Percentiles rank a stretch among this genome's conserved stretches.
Conservation (phyloP, 116 monocot genomes). For the Dioscorea cayenensis region DNA sequence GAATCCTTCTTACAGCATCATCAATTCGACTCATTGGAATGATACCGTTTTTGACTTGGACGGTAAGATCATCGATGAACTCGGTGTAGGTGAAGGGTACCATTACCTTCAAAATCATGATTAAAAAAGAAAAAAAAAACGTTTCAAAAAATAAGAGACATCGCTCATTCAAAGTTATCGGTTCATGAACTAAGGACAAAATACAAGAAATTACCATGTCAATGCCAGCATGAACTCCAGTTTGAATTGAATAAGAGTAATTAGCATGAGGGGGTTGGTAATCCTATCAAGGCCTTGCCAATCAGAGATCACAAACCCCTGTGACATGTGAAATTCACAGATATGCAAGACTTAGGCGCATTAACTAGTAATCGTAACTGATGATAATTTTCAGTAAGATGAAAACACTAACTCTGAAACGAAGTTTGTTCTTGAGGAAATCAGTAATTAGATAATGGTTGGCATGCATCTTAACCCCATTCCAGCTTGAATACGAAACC, state of each 20-base stretch:
- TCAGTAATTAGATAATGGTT: conserved; percentile 20
- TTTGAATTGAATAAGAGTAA: conserved; percentile 22
- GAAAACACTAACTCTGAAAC: conserved; percentile 13
- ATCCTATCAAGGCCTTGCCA: conserved; percentile 34
- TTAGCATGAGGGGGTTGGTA: conserved; percentile 12
- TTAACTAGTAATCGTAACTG: neutral
- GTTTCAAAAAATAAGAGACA: neutral
- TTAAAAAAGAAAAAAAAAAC: neutral
- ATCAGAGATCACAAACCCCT: conserved; percentile 36
- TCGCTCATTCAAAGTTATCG: neutral
- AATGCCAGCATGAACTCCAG: conserved; percentile 27
- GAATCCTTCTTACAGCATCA: conserved; percentile 51
- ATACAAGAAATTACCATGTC: conserved; percentile 18
- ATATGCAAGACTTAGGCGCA: neutral
- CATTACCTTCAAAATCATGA: conserved; percentile 33
- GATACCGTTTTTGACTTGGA: conserved; percentile 22
- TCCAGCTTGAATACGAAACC: conserved; percentile 30
- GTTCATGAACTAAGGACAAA: neutral
- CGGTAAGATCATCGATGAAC: conserved; percentile 36
- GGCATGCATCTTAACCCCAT: conserved; percentile 33
- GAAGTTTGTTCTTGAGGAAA: conserved; percentile 28
- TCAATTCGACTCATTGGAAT: conserved; percentile 51
- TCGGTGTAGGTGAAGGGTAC: conserved; percentile 28
- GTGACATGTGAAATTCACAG: neutral
- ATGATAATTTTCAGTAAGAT: neutral